Evolutionary conservation across 345 rosid genomes (phyloP), one percentile per base, ranked within the genome.

Genomic region (Jatropha curcas): DNA sequence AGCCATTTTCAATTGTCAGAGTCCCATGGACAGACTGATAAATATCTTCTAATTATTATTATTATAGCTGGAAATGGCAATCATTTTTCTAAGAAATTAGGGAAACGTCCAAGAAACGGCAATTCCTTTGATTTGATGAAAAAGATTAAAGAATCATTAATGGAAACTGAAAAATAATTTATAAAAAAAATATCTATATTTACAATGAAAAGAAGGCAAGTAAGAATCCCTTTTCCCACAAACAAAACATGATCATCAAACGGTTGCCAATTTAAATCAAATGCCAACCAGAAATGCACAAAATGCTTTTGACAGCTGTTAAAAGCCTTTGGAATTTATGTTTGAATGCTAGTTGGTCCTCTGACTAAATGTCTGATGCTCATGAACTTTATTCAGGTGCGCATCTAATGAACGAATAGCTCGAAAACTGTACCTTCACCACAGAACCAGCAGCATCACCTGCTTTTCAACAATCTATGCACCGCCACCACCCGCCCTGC

Each of bases 401-500:
- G 22, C 16, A 20, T 30, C 55, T 1, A 19, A 33, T 50, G 24
- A 34, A 51, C 33, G 37, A 2, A 46, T 59, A 22, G 19, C 20
- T 33, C 62, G 51, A 63, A 72, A 61, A 56, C 75, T 51, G 68
- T 51, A n/a, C n/a, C n/a, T n/a, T n/a, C n/a, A n/a, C n/a, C n/a
- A n/a, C n/a, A n/a, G 45, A 1, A 3, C 19, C 33, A 62, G 61
- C 24, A 22, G 17, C 68, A 5, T 25, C 17, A 24, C 14, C 16
- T 0, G 27, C 55, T 55, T 55, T 65, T 43, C 41, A 43, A 27
- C 14, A 27, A 53, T 17, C 76, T 41, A 73, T 43, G 55, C 76
- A 41, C 64, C 52, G 41, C 55, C 58, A 28, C 34, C n/a, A n/a
- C n/a, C n/a, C n/a, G n/a, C n/a, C n/a, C n/a, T n/a, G n/a, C 24